Percentiles rank a stretch among this genome's conserved stretches.
Evolutionary conservation across 768 basidiomycete genomes (phyloP).

Genomic region (Russula griseocarnosa): DNA sequence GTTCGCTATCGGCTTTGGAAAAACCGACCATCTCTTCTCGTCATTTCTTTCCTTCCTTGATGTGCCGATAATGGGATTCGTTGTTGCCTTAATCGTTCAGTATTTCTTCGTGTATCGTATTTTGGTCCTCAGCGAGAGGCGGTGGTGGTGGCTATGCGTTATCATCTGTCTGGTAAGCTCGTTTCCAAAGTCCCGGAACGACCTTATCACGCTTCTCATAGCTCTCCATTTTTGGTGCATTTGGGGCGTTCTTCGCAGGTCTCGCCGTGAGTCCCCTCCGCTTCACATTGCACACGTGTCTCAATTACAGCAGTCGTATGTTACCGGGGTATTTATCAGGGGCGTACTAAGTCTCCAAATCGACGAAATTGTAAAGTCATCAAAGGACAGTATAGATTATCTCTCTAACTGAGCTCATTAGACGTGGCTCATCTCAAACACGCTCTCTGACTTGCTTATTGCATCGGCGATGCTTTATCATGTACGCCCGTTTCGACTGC

Average conservation of each 20-base stretch:
- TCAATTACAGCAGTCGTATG: slow-evolving; percentile 2
- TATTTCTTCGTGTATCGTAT: slow-evolving; percentile 37
- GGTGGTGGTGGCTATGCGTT: not conserved
- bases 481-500: not conserved
- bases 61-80: slow-evolving; percentile 32
- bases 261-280: not conserved
- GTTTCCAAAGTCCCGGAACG: not conserved
- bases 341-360: not conserved
- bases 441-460: slow-evolving; percentile 11
- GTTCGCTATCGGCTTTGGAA: slow-evolving; percentile 34
- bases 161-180: not conserved
- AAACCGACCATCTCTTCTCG: slow-evolving; percentile 29
- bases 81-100: slow-evolving; percentile 33
- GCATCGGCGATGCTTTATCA: slow-evolving; percentile 2
- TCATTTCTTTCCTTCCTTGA: slow-evolving; percentile 31
- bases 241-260: not conserved
- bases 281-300: not conserved
- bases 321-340: not conserved
- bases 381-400: not conserved
- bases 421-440: slow-evolving; percentile 10
- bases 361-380: not conserved
- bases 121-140: slow-evolving; percentile 11
- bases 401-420: not conserved
- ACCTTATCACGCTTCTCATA: not conserved
- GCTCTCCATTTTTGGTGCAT: not conserved